Base-by-base conservation (phyloP, 352 stramenopile genomes). In the Hyphochytrium catenoides region DNA sequence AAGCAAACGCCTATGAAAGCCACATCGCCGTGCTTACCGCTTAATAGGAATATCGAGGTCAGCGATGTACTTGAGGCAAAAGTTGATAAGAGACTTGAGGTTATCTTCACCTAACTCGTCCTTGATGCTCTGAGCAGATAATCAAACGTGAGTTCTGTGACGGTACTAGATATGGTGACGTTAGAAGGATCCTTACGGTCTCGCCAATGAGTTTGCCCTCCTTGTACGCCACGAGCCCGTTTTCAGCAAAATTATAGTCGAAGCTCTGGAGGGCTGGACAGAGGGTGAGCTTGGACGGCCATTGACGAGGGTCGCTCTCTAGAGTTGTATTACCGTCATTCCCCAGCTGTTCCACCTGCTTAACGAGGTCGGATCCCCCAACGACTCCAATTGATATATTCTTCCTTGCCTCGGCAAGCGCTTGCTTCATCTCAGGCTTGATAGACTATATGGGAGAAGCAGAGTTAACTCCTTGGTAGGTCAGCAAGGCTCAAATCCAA, bases 211-310 rank as follows among this genome's bases (percentile, higher is more conserved):
- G 63, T 30, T 72, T 52, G 27, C 87, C 89, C 42, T 93, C 66
- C 56, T 96, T 92, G 62, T 92, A 98, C 2, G 81, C 91, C 26
- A 96, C 81, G 14, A 98, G 68, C 16, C 91, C 91, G 57, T 98
- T 98, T 59, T 98, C 87, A 18, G 75, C 91, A 56, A 98, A 98
- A 62, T 89, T 95, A 65, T 95, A 98, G 50, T 95, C 86, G 50
- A 95, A 97, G 17, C 94, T 59, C 32, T 81, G 49, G n/a, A 69
- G 62, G 30, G 95, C 73, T 84, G 44, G 59, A 14, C 16, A n/a
- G 19, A 8, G 8, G 33, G 7, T 7, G 33, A 24, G 12, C 11
- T 12, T 12, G 8, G 30, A 14, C 30, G 26, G 16, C 16, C 16
- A 18, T 16, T 16, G 30, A 14, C 30, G 30, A n/a, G 30, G 7